Percentiles rank a stretch among this genome's conserved stretches.
Conservation (phyloP, 371 early-diverging fungal species). For the Saksenaea oblongispora region DNA sequence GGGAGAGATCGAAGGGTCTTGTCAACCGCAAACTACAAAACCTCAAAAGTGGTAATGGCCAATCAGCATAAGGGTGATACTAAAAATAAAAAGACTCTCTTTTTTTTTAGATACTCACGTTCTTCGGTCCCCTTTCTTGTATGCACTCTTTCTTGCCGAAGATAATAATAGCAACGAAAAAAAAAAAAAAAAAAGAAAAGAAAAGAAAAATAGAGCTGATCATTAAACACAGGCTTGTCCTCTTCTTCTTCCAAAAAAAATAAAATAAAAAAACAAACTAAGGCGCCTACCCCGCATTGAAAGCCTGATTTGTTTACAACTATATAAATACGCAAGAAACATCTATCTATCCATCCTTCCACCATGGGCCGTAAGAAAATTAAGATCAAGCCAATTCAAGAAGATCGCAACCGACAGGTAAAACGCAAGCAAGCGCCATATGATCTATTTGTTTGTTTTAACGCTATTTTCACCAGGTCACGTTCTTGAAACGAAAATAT, state of each 20-base stretch:
- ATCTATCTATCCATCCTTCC: conserved; percentile 11
- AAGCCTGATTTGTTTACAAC: not conserved
- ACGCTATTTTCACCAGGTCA: conserved; percentile 59
- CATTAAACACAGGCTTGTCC: not conserved
- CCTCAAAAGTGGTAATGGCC: not conserved
- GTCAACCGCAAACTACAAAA: not conserved
- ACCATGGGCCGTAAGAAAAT: conserved; percentile 37
- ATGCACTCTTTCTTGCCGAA: not conserved
- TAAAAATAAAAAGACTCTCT: conserved; percentile 1
- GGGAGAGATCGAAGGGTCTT: conserved; percentile 2
- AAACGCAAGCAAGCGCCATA: not conserved
- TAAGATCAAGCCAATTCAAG: conserved; percentile 33
- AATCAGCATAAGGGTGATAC: not conserved
- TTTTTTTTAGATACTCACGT: conserved; percentile 1
- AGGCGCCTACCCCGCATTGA: not conserved
- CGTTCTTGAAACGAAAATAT: conserved; percentile 95
- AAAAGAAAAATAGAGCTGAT: not conserved
- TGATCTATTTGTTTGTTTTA: conserved; percentile 2
- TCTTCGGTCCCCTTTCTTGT: not conserved
- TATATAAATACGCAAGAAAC: not conserved
- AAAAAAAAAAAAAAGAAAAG: not conserved
- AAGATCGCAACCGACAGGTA: conserved; percentile 33
- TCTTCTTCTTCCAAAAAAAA: conserved; percentile 3
- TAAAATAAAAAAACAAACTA: not conserved
- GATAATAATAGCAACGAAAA: not conserved